Conservation (phyloP, 2,329 filamentous ascomycete genomes). For the Aspergillus costaricaensis region DNA sequence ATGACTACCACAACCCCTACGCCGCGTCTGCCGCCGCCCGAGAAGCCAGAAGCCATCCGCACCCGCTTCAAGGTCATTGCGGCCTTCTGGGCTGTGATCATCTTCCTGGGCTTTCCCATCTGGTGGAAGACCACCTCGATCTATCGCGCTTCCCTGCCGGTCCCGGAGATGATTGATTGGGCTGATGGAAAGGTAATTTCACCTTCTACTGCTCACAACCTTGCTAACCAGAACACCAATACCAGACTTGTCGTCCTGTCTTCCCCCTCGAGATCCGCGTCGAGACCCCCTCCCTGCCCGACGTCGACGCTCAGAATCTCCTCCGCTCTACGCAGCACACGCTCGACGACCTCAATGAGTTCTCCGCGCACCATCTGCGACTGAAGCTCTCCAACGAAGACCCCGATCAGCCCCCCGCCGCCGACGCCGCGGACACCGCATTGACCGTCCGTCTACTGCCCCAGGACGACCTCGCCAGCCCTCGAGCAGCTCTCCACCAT, state of each 20-base stretch:
- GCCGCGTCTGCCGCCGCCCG: conserved; percentile 67
- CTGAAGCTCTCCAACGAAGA: conserved; percentile 59
- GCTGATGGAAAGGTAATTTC: conserved; percentile 75
- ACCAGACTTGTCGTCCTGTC: conserved; percentile 79
- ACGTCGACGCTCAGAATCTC: conserved; percentile 70
- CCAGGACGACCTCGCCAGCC: conserved; percentile 46
- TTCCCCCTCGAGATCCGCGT: conserved; percentile 84
- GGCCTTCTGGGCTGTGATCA: conserved; percentile 87
- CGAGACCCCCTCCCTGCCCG: conserved; percentile 66
- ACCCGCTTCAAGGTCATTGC: conserved; percentile 74
- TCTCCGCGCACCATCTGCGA: conserved; percentile 79
- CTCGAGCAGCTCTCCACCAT: conserved; percentile 65
- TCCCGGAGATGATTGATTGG: conserved; percentile 88
- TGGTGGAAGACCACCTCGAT: conserved; percentile 97
- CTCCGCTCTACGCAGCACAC: conserved; percentile 80
- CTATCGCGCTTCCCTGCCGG: conserved; percentile 78
- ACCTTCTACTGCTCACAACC: background rate
- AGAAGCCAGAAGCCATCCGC: conserved; percentile 68
- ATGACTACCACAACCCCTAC: conserved; percentile 26
- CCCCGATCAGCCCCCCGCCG: conserved; percentile 3
- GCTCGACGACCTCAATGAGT: conserved; percentile 83
- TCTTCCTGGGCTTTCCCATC: conserved; percentile 82
- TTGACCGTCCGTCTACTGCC: conserved; percentile 71
- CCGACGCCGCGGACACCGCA: conserved; percentile 52
- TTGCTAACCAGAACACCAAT: background rate